Evolutionary conservation across 352 stramenopile species (phyloP), one percentile per base, ranked within the genome.

Genomic region (Phytophthora palmivora): DNA sequence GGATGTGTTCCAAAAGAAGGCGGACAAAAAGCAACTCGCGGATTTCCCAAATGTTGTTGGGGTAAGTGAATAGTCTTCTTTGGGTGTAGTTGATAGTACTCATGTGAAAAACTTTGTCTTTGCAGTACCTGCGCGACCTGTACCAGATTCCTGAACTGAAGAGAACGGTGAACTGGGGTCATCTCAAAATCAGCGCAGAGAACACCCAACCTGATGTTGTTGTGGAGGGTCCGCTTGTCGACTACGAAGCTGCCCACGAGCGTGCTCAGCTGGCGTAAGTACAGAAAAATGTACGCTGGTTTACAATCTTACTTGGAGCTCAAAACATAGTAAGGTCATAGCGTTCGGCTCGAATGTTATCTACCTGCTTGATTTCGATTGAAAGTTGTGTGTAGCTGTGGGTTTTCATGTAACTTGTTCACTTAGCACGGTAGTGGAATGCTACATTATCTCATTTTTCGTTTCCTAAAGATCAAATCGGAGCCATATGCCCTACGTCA

Each of bases 111-210:
- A 22, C 12, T 36, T 38, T 36, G 43, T 34, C 3, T 34, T 9
- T 34, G 6, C 16, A 74, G 72, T 81, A 78, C 41, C 26, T 78
- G n/a, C 63, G 61, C 6, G 72, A 81, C 32, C 73, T 98, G 37
- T 98, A 97, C 66, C 87, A 97, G 60, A 87, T 88, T 24, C 69
- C 79, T 18, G 87, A 62, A 2, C 67, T 98, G 24, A 58, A 81
- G 24, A 72, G 77, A n/a, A 88, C 82, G 3, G 74, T 97, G 14
- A 70, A 96, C 59, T 97, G 97, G 79, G 55, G 88, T 16, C 89
- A 98, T 63, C 89, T 98, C 56, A 95, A 95, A 70, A 67, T 76
- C 22, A 82, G 95, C 63, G 96, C 97, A 61, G 96, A 82, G 69
- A 87, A 79, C 43, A 84, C 71, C 15, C 82, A 93, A 51, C 68